Percentiles rank a stretch among this genome's conserved stretches.
Conservation (phyloP, 73 alveolate genomes). For the Paramecium primaurelia region DNA sequence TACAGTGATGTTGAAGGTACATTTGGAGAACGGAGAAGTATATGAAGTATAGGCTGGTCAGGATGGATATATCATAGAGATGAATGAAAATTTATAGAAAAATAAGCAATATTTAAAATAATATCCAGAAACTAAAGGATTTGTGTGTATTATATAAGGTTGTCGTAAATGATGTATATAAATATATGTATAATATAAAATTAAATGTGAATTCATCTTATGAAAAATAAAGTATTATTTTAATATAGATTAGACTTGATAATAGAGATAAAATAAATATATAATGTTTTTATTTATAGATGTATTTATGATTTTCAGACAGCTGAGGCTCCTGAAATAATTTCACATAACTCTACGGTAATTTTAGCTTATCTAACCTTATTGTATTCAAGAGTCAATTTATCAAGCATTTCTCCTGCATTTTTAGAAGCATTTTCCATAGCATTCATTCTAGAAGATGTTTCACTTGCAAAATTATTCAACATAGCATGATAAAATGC, state of each 20-base stretch:
- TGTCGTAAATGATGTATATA: neutral
- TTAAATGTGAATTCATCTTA: too few relatives aligned
- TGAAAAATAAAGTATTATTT: neutral
- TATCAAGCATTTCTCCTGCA: constrained; percentile 81
- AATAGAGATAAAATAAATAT: neutral
- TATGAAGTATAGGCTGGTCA: neutral
- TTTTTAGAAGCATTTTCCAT: constrained; percentile 93
- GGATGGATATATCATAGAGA: constrained; percentile 18
- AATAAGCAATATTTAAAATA: neutral
- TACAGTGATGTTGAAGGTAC: neutral
- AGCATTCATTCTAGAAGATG: constrained; percentile 88
- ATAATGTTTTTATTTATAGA: neutral
- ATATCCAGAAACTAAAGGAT: neutral
- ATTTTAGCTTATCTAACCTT: constrained; percentile 87
- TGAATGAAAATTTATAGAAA: neutral
- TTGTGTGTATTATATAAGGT: neutral
- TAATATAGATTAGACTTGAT: neutral
- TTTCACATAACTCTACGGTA: constrained; percentile 87
- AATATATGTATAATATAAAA: neutral
- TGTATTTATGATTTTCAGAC: constrained; percentile 54
- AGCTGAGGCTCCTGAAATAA: constrained; percentile 91
- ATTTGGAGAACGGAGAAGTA: neutral
- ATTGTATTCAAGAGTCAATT: constrained; percentile 79
- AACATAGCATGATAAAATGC: constrained; percentile 81
- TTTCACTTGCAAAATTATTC: constrained; percentile 83